These are phyloP conservation scores for Entrophospora sp. DNA, from an alignment of 192 early-diverging fungal species.

Conservation along the genomic window DNA sequence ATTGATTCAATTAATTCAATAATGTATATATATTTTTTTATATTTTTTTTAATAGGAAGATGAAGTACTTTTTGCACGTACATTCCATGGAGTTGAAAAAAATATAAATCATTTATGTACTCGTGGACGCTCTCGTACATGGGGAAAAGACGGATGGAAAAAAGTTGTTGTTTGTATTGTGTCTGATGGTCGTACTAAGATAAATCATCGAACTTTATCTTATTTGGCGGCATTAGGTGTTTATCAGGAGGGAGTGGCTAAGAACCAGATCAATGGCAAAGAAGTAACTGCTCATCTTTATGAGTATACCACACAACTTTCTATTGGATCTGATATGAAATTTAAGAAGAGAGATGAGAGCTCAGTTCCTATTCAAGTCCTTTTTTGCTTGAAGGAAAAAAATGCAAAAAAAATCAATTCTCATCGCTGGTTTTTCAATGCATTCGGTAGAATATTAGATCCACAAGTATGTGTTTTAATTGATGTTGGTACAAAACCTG, in stretches of 20 bases:
- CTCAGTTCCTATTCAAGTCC: slow-evolving; percentile 63
- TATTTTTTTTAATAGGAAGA: slow-evolving; percentile 49
- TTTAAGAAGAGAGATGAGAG: slow-evolving; percentile 55
- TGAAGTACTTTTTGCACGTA: slow-evolving; percentile 80
- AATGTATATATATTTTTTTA: not conserved
- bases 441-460: slow-evolving; percentile 47
- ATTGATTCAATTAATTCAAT: too few relatives aligned
- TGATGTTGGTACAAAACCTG: slow-evolving; percentile 58
- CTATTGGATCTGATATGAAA: slow-evolving; percentile 65
- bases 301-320: slow-evolving; percentile 72
- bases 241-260: slow-evolving; percentile 71
- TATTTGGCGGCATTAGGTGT: slow-evolving; percentile 73
- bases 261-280: slow-evolving; percentile 53
- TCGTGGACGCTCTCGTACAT: slow-evolving; percentile 62
- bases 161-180: slow-evolving; percentile 79
- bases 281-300: slow-evolving; percentile 61
- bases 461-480: slow-evolving; percentile 54
- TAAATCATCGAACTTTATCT: slow-evolving; percentile 58
- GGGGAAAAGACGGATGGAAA: slow-evolving; percentile 73
- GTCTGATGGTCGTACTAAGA: slow-evolving; percentile 73
- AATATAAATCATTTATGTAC: slow-evolving; percentile 87
- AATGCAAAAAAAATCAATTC: slow-evolving; percentile 89
- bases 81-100: slow-evolving; percentile 77
- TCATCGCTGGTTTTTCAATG: slow-evolving; percentile 67
- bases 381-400: slow-evolving; percentile 89